A percentile compares a stretch with the other conserved stretches of the same genome.
Evolutionary conservation across 129 eudicot genomes (phyloP).

Genomic region (Rutidosis leptorrhynchoides): DNA sequence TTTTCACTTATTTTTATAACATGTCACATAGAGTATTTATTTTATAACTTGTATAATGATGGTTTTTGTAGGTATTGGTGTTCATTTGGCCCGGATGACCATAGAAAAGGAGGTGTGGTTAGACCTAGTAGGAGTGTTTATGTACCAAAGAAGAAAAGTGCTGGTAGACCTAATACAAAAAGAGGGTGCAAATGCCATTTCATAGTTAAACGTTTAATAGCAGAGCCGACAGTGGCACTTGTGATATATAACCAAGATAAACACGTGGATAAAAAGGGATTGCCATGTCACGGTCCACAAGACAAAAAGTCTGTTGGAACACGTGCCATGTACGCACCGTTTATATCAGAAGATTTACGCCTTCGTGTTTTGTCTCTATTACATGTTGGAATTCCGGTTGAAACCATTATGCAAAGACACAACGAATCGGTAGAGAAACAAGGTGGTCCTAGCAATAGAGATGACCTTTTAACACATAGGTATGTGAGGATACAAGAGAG

Average conservation of each 20-base stretch:
- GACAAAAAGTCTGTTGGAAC: constrained; percentile 84
- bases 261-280: constrained; percentile 76
- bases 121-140: constrained; percentile 78
- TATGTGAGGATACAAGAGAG: constrained; percentile 89
- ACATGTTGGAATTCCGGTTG: constrained; percentile 90
- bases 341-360: constrained; percentile 85
- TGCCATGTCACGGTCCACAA: constrained; percentile 92
- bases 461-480: constrained; percentile 84
- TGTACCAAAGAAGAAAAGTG: constrained; percentile 66
- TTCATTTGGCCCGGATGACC: constrained; percentile 97
- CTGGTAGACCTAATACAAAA: constrained; percentile 90
- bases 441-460: constrained; percentile 83
- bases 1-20: neutral
- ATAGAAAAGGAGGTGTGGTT: constrained; percentile 82
- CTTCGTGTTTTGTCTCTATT: constrained; percentile 75
- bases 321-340: constrained; percentile 93
- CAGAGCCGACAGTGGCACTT: constrained; percentile 83
- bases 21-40: neutral
- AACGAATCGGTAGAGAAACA: constrained; percentile 81
- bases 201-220: constrained; percentile 84
- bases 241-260: constrained; percentile 79
- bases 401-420: constrained; percentile 96
- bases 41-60: too few relatives aligned
- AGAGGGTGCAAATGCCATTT: constrained; percentile 96
- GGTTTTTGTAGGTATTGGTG: constrained; percentile 78